Conservation (phyloP, 2,329 filamentous ascomycete species). For the Pseudogymnoascus sp. region DNA sequence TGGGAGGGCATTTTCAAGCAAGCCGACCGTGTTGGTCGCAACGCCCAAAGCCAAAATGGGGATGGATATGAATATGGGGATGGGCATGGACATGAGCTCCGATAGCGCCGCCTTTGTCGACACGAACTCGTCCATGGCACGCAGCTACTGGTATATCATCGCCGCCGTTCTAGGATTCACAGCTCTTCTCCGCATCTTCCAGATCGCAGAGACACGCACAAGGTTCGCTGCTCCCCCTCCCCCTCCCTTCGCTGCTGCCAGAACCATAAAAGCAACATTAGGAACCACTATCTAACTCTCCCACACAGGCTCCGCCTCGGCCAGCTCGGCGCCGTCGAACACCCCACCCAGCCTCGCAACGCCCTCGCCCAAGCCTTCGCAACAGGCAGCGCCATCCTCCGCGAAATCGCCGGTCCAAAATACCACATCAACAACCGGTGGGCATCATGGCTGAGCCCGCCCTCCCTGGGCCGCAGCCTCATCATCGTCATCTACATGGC, state of each 20-base stretch:
- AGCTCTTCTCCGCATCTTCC: conserved; percentile 17
- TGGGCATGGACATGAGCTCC: conserved; percentile 23
- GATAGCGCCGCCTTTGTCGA: conserved; percentile 35
- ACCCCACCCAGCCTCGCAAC: conserved; percentile 47
- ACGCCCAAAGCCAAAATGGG: conserved; percentile 1
- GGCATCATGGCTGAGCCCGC: conserved; percentile 52
- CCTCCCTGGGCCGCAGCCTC: conserved; percentile 50
- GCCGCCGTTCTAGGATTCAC: conserved; percentile 35
- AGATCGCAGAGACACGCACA: conserved; percentile 20
- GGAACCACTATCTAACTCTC: background rate
- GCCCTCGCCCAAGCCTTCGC: conserved; percentile 47
- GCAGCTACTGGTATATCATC: conserved; percentile 54
- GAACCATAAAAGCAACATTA: background rate
- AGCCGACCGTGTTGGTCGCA: background rate
- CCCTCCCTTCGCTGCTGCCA: too few species aligned
- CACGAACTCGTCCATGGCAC: conserved; percentile 46
- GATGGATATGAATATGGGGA: conserved; percentile 20
- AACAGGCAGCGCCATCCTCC: conserved; percentile 49
- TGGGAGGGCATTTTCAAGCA: background rate
- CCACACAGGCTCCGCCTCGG: background rate
- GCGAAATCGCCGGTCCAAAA: conserved; percentile 52
- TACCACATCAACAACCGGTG: conserved; percentile 40
- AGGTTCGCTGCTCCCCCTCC: conserved; percentile 14
- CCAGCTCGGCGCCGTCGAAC: conserved; percentile 34
- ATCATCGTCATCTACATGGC: conserved; percentile 52